Conservation (phyloP, 176 grass and related monocot species). For the Oryza meridionalis region DNA sequence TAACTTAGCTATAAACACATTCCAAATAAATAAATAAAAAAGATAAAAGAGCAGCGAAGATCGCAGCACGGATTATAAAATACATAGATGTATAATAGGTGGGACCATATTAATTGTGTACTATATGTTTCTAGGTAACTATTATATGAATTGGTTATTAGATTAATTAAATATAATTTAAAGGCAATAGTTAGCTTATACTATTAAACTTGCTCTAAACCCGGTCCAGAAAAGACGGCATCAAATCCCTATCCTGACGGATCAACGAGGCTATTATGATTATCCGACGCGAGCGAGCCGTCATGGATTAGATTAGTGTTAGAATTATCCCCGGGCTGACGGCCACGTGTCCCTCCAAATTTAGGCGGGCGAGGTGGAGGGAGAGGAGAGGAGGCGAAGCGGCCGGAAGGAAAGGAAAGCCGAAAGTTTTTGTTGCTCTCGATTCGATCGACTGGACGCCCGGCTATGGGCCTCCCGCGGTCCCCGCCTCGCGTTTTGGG, state of each 20-base stretch:
- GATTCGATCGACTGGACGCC: not conserved
- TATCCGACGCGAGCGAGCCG: not conserved
- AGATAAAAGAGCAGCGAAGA: no score
- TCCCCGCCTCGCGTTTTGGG: not conserved
- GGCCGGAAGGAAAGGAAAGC: not conserved
- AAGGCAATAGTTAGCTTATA: no score
- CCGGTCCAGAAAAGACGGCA: not conserved
- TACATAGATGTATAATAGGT: no score
- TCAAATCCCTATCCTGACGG: not conserved
- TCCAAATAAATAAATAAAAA: no score
- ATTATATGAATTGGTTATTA: no score
- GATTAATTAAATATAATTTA: no score
- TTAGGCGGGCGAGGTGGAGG: not conserved
- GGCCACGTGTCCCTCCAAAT: not conserved
- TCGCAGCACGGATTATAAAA: no score
- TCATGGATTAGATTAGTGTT: not conserved
- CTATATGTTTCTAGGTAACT: no score
- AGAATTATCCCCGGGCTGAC: not conserved
- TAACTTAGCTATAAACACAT: no score
- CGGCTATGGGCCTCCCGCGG: not conserved
- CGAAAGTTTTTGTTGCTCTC: not conserved
- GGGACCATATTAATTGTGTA: no score
- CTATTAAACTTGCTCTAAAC: not conserved
- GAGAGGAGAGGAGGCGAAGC: not conserved
- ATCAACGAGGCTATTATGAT: conserved; percentile 2